Conservation (phyloP, 176 grass and related monocot species). For the Oryza nivara region DNA sequence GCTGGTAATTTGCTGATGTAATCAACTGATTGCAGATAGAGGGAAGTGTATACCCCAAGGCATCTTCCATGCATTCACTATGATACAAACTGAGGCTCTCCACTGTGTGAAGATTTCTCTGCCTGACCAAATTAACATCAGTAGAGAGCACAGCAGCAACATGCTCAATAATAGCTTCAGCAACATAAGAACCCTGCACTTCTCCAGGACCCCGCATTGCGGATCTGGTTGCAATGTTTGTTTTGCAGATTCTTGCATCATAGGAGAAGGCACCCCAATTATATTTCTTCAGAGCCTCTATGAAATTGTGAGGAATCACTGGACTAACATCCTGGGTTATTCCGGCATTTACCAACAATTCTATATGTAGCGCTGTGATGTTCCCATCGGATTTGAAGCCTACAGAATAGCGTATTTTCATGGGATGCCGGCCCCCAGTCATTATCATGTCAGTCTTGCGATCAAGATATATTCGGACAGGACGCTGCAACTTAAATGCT, state of each 20-base stretch:
- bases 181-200: slow-evolving; percentile 90
- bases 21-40: slow-evolving; percentile 71
- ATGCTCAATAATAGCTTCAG: slow-evolving; percentile 91
- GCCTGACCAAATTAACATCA: slow-evolving; percentile 73
- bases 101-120: slow-evolving; percentile 85
- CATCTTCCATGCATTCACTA: slow-evolving; percentile 65
- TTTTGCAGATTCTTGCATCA: slow-evolving; percentile 85
- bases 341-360: slow-evolving; percentile 88
- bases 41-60: slow-evolving; percentile 66
- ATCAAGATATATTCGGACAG: slow-evolving; percentile 93
- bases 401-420: slow-evolving; percentile 92
- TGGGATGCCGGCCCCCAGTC: slow-evolving; percentile 91
- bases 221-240: slow-evolving; percentile 77
- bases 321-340: slow-evolving; percentile 67
- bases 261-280: slow-evolving; percentile 96
- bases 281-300: slow-evolving; percentile 83
- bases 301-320: slow-evolving; percentile 73
- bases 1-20: slow-evolving; percentile 48
- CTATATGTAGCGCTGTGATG: slow-evolving; percentile 90
- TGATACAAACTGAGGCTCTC: slow-evolving; percentile 84
- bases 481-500: slow-evolving; percentile 72
- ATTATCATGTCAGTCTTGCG: slow-evolving; percentile 95
- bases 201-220: slow-evolving; percentile 95
- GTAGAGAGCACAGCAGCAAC: slow-evolving; percentile 65
- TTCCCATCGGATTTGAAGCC: slow-evolving; percentile 88